phyloP scores from a whole-genome alignment of 768 basidiomycete species.

The Rhizopogon salebrosus region DNA sequence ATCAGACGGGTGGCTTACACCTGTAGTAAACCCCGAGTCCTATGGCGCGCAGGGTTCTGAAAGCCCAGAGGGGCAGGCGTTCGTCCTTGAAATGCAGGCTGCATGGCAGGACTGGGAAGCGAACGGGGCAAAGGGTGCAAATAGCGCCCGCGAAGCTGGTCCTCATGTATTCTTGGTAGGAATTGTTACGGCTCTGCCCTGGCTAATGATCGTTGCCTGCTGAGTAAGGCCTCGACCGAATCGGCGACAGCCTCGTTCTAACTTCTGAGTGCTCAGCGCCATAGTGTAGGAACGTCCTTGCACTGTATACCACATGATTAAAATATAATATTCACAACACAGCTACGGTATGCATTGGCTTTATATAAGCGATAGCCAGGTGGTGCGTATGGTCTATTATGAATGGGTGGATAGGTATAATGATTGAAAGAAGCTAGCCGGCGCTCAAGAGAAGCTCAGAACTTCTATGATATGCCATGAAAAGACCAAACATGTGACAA shows the following conservation, averaged over 20 bases:
- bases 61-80: slow-evolving; percentile 77
- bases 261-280: too few species aligned
- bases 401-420: neutral
- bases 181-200: neutral
- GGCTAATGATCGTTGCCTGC: neutral
- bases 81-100: slow-evolving; percentile 69
- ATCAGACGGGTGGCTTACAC: slow-evolving; percentile 59
- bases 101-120: slow-evolving; percentile 73
- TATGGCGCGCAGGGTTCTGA: slow-evolving; percentile 41
- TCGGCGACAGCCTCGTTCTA: too few species aligned
- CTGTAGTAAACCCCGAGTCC: slow-evolving; percentile 69
- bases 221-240: neutral
- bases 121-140: slow-evolving; percentile 49
- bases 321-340: neutral
- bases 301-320: neutral
- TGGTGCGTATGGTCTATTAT: neutral
- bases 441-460: neutral
- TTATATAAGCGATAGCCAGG: neutral
- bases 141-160: slow-evolving; percentile 20
- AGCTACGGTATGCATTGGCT: neutral
- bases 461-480: neutral
- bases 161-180: neutral
- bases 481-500: neutral
- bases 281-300: too few species aligned
- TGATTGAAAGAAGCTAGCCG: neutral